Base-by-base conservation (phyloP, 495 filamentous ascomycete species). In the Aspergillus leporis region DNA sequence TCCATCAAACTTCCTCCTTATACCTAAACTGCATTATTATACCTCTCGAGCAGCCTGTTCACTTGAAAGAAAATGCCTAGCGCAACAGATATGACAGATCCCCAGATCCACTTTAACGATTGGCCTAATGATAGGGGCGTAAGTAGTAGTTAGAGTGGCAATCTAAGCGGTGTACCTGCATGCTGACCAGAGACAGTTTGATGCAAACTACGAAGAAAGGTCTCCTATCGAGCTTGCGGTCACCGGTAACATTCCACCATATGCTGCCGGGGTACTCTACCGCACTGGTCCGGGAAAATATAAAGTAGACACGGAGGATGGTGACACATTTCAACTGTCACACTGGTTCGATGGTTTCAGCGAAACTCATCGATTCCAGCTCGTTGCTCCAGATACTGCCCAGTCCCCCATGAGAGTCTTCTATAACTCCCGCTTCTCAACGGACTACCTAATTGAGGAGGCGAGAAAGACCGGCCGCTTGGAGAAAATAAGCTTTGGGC, bases 331-430 rank as follows among this genome's bases (percentile, higher is more conserved):
- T 61, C 70, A 74, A 28, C 71, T 83, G 8, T 81, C 71, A 0
- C 90, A 94, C 65, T 94, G 90, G 90, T 91, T 92, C 59, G 87
- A 92, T 69, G 85, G 88, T n/a, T 84, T 92, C 45, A 79, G 79
- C n/a, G 87, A 91, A 58, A 85, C 83, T 3, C 89, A 92, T 62
- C 82, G 84, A 14, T 93, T 94, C 72, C 78, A 89, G 56, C 85
- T 93, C 32, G 62, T 71, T 16, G 59, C 60, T n/a, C 53, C 73
- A 5, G 52, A 74, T 5, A 63, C 59, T 14, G 51, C 54, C 10
- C 50, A 72, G 19, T 40, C 64, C 1, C 19, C 66, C 0, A 74
- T 71, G 1, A 71, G 71, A 25, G 85, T 92, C 4, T 71, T 80
- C n/a, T 92, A 92, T 69, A 89, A 87, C 49, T 91, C 88, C n/a